phyloP scores from a whole-genome alignment of 306 rosid species.

The Begonia loranthoides region DNA sequence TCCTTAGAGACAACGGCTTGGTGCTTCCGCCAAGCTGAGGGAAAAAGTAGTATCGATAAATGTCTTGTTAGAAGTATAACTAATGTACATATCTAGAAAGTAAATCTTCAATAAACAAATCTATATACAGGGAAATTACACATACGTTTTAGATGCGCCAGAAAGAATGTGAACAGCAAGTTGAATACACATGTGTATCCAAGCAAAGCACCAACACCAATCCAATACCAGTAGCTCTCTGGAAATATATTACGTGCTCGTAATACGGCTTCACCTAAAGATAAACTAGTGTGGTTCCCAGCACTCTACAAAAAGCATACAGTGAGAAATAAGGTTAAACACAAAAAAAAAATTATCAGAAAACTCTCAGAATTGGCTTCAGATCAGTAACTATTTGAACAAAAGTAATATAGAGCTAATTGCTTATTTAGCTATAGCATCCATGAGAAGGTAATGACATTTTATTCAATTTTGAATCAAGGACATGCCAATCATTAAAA shows the following conservation, averaged over 20 bases:
- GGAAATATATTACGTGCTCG: constrained; percentile 51
- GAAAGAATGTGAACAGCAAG: constrained; percentile 62
- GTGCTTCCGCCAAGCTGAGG: constrained; percentile 66
- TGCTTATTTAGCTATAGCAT: neutral
- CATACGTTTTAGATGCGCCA: constrained; percentile 95
- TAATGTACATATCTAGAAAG: too few species aligned
- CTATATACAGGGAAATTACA: constrained; percentile 2
- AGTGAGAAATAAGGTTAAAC: constrained; percentile 9
- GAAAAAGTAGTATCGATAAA: constrained; percentile 6
- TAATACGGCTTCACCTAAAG: constrained; percentile 66
- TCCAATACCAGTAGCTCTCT: constrained; percentile 97
- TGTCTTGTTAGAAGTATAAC: too few species aligned
- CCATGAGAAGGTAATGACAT: too few species aligned
- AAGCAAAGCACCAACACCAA: constrained; percentile 88
- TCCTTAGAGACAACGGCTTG: constrained; percentile 89
- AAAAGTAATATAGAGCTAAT: neutral
- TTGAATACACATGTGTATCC: constrained; percentile 91
- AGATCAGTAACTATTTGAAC: neutral
- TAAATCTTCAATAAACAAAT: too few species aligned
- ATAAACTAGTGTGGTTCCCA: constrained; percentile 33
- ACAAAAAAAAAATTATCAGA: constrained; percentile 11
- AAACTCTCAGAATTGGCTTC: neutral
- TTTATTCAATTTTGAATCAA: too few species aligned
- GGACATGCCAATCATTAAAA: neutral
- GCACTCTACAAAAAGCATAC: constrained; percentile 26